Percentiles rank a stretch among this genome's conserved stretches.
Evolutionary conservation across 2,329 filamentous ascomycete genomes (phyloP).

Genomic region (Ascochyta lentis): DNA sequence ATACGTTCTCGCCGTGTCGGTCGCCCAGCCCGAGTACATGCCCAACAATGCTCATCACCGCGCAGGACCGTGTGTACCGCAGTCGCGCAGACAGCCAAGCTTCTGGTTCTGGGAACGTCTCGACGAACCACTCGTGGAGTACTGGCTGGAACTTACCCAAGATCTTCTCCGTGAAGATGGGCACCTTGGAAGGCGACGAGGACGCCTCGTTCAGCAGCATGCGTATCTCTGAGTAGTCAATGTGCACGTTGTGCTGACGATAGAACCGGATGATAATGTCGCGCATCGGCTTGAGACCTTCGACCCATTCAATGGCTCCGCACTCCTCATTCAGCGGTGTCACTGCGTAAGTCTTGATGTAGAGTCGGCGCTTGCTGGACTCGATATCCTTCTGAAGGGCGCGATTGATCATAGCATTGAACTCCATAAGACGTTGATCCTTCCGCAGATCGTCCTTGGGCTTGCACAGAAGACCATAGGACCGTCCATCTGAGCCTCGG

Average conservation of each 20-base stretch:
- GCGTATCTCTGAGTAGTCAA: slow-evolving; percentile 69
- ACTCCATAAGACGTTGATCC: slow-evolving; percentile 98
- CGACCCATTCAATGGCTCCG: slow-evolving; percentile 97
- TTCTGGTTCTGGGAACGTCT: slow-evolving; percentile 91
- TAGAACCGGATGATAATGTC: slow-evolving; percentile 87
- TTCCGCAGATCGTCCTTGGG: slow-evolving; percentile 97
- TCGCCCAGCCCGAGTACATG: slow-evolving; percentile 93
- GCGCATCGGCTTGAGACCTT: slow-evolving; percentile 90
- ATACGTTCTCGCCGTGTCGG: slow-evolving; percentile 95
- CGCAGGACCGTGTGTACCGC: slow-evolving; percentile 89
- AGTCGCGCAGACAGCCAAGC: slow-evolving; percentile 90
- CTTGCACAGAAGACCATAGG: slow-evolving; percentile 92
- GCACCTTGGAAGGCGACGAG: slow-evolving; percentile 65
- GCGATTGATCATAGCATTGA: slow-evolving; percentile 97
- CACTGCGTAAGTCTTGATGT: slow-evolving; percentile 94
- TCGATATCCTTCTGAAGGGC: slow-evolving; percentile 91
- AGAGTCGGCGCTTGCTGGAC: slow-evolving; percentile 82
- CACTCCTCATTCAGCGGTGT: slow-evolving; percentile 97
- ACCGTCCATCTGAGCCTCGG: slow-evolving; percentile 84
- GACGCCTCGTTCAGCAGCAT: slow-evolving; percentile 72
- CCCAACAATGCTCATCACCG: slow-evolving; percentile 99
- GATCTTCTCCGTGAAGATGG: slow-evolving; percentile 73
- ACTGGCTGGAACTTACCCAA: slow-evolving; percentile 79
- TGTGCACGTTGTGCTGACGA: slow-evolving; percentile 71
- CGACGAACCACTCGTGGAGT: slow-evolving; percentile 92